A percentile compares a stretch with the other conserved stretches of the same genome.
phyloP scores from a whole-genome alignment of 2,329 filamentous ascomycete species.

The Ophiosphaerella narmari region DNA sequence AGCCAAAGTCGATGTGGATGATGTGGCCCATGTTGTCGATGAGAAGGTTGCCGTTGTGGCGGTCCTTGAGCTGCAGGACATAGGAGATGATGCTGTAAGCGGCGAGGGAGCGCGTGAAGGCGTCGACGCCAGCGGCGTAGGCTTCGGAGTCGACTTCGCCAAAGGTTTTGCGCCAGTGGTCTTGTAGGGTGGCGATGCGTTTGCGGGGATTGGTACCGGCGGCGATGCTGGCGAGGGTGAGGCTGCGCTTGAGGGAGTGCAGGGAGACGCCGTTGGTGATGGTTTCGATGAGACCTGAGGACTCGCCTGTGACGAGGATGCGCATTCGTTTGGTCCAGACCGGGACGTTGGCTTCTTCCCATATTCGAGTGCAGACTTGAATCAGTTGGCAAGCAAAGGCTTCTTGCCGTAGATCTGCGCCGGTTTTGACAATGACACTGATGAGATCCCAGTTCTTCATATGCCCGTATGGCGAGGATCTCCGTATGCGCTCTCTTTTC shows the following conservation, averaged over 20 bases:
- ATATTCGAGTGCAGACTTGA: conserved; percentile 79
- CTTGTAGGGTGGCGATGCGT: conserved; percentile 77
- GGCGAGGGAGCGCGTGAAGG: conserved; percentile 80
- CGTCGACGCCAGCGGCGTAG: conserved; percentile 73
- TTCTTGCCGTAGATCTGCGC: conserved; percentile 80
- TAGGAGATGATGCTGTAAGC: conserved; percentile 87
- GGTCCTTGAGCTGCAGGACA: conserved; percentile 80
- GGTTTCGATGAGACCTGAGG: conserved; percentile 82
- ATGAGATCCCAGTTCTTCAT: conserved; percentile 90
- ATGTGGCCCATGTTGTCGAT: conserved; percentile 87
- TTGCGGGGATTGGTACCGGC: conserved; percentile 73
- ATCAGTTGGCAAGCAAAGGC: conserved; percentile 88
- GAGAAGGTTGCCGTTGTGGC: conserved; percentile 84
- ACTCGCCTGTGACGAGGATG: conserved; percentile 83
- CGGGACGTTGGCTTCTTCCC: conserved; percentile 72
- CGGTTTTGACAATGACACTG: conserved; percentile 87
- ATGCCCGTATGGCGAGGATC: conserved; percentile 83
- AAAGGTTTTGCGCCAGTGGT: conserved; percentile 81
- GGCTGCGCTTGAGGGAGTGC: conserved; percentile 79
- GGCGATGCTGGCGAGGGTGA: conserved; percentile 76
- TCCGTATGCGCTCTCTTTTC: conserved; percentile 82
- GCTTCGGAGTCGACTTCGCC: conserved; percentile 70
- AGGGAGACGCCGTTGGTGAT: conserved; percentile 89
- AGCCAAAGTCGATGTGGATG: conserved; percentile 87
- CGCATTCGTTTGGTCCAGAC: conserved; percentile 93